These are phyloP conservation scores for Xerophyta viscosa DNA, from an alignment of 106 monocot genomes.

Conservation along the genomic window DNA sequence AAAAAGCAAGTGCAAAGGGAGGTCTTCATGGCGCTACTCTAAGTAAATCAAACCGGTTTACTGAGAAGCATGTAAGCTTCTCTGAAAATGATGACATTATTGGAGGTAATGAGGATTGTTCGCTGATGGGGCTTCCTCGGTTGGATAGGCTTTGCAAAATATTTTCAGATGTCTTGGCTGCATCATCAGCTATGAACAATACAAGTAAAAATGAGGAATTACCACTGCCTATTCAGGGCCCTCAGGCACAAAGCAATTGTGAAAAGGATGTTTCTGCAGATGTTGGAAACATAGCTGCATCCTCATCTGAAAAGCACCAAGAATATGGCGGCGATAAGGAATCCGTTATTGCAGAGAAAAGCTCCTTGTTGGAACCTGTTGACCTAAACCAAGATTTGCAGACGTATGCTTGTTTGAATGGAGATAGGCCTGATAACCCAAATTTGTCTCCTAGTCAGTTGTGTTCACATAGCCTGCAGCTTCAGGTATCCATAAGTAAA, in stretches of 20 bases:
- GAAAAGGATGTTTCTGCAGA: constrained; percentile 1
- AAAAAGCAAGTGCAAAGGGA: constrained; percentile 10
- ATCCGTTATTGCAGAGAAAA: constrained; percentile 4
- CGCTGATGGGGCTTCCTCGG: constrained; percentile 24
- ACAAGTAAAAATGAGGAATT: constrained; percentile 1
- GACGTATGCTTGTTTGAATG: constrained; percentile 4
- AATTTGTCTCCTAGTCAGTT: constrained; percentile 2
- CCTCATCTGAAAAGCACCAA: constrained; percentile 7
- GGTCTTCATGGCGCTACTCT: neutral
- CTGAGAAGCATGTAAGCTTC: constrained; percentile 29
- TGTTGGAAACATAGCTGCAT: constrained; percentile 3
- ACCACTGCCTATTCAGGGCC: constrained; percentile 6
- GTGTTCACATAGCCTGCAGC: constrained; percentile 5
- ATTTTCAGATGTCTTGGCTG: constrained; percentile 46
- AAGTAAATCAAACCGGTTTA: constrained; percentile 3
- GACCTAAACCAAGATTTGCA: constrained; percentile 23
- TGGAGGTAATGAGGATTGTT: constrained; percentile 12
- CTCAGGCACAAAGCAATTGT: constrained; percentile 5
- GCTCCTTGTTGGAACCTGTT: constrained; percentile 7
- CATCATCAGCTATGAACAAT: constrained; percentile 26
- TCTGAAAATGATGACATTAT: constrained; percentile 30
- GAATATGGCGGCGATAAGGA: constrained; percentile 4
- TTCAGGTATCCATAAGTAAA: neutral
- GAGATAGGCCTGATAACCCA: constrained; percentile 2
- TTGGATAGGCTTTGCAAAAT: constrained; percentile 39